phyloP scores from a whole-genome alignment of 1,284 basidiomycete genomes.

The Ceratobasidium sp. region DNA sequence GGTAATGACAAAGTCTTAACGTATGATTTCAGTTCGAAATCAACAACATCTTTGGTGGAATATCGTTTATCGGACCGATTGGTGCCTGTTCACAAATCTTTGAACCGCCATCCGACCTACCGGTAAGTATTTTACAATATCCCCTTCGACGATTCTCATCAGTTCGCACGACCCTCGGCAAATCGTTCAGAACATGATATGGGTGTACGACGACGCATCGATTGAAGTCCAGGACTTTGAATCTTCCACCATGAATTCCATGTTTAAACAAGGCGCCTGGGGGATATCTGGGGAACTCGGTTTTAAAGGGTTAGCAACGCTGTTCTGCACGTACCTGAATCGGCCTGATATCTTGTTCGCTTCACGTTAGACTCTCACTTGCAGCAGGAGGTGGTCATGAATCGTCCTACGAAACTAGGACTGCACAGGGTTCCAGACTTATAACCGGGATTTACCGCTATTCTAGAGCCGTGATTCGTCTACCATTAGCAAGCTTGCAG shows the following conservation, averaged over 20 bases:
- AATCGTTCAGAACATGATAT: background rate
- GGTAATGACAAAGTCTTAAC: background rate
- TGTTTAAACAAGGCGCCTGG: conserved; percentile 1
- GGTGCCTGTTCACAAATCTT: background rate
- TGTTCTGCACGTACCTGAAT: no score
- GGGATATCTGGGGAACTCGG: background rate
- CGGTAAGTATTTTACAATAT: background rate
- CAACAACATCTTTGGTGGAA: background rate
- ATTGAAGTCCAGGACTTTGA: background rate
- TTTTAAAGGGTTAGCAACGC: background rate
- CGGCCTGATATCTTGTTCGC: no score
- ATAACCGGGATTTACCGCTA: background rate
- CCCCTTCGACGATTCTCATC: background rate
- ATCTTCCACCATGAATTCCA: conserved; percentile 2
- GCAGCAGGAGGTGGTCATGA: background rate
- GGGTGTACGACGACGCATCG: background rate
- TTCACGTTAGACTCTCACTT: background rate
- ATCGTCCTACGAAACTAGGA: background rate
- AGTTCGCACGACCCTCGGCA: background rate
- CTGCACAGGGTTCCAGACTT: background rate
- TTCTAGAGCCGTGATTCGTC: background rate
- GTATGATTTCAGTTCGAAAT: background rate
- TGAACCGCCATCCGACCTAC: background rate
- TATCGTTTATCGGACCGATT: background rate
- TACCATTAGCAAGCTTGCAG: background rate